Percentiles rank a stretch among this genome's conserved stretches.
Evolutionary conservation across 2,329 filamentous ascomycete genomes (phyloP).

Genomic region (Fusarium guadeloupense): DNA sequence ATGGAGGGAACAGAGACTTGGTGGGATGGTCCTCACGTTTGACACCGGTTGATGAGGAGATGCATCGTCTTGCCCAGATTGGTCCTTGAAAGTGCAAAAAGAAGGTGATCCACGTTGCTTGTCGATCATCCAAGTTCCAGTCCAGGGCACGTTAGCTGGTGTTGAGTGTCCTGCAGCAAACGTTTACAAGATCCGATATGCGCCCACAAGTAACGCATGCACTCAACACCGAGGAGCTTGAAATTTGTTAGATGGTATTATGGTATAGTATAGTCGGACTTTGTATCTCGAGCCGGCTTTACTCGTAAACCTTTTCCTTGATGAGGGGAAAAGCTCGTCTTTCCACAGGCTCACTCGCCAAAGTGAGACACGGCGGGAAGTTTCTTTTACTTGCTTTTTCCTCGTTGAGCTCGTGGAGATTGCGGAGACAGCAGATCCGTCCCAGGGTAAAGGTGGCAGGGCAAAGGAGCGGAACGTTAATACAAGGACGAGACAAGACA

Average conservation of each 20-base stretch:
- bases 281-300: constrained; percentile 26
- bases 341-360: constrained; percentile 33
- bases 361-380: constrained; percentile 41
- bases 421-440: constrained; percentile 33
- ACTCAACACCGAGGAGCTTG: constrained; percentile 20
- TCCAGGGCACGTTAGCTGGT: constrained; percentile 7
- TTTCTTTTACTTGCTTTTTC: constrained; percentile 39
- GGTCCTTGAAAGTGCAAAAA: constrained; percentile 31
- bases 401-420: constrained; percentile 38
- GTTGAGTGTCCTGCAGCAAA: constrained; percentile 19
- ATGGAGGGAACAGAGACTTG: constrained; percentile 18
- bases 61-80: constrained; percentile 39
- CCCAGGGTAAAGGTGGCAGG: constrained; percentile 32
- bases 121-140: constrained; percentile 27
- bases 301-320: constrained; percentile 24
- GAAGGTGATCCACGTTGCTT: constrained; percentile 17
- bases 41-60: constrained; percentile 31
- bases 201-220: constrained; percentile 24
- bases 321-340: constrained; percentile 17
- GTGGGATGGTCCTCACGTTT: constrained; percentile 40
- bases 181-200: constrained; percentile 12
- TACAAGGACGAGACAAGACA: constrained; percentile 22
- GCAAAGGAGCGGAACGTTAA: constrained; percentile 4
- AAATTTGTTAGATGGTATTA: constrained; percentile 23
- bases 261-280: constrained; percentile 17